These are phyloP conservation scores for Craspedostauros australis DNA, from an alignment of 108 stramenopile species.

Conservation along the genomic window DNA sequence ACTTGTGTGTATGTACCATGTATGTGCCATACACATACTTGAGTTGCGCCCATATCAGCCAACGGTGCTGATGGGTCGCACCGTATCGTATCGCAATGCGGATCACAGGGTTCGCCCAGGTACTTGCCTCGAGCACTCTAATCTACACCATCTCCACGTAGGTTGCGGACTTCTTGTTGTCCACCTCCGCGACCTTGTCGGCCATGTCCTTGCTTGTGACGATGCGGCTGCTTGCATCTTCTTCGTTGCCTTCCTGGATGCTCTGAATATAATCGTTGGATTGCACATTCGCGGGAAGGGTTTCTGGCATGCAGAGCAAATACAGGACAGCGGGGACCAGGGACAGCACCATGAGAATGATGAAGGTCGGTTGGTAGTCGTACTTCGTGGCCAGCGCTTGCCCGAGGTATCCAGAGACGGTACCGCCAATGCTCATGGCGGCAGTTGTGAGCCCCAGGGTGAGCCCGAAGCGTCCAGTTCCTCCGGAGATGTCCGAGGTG, in stretches of 20 bases:
- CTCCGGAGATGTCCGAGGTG: conserved; percentile 81
- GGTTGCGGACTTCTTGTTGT: too few relatives aligned
- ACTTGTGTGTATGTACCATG: too few relatives aligned
- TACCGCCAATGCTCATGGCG: conserved; percentile 89
- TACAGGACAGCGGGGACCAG: conserved; percentile 65
- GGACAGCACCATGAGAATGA: conserved; percentile 72
- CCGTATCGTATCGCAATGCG: too few relatives aligned
- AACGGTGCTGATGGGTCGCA: too few relatives aligned
- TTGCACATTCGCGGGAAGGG: conserved; percentile 27
- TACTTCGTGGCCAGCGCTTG: conserved; percentile 75
- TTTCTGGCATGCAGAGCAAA: conserved; percentile 79
- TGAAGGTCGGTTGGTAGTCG: conserved; percentile 69
- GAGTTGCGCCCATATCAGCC: too few relatives aligned
- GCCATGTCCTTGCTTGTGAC: too few relatives aligned
- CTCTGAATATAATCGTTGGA: conserved; percentile 8
- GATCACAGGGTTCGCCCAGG: too few relatives aligned
- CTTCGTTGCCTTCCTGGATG: conserved; percentile 22
- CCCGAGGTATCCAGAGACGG: conserved; percentile 82
- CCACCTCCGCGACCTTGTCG: too few relatives aligned
- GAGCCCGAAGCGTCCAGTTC: conserved; percentile 78
- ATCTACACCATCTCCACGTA: too few relatives aligned
- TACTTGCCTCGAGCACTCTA: too few relatives aligned
- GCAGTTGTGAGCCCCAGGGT: conserved; percentile 78
- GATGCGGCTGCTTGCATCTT: too few relatives aligned
- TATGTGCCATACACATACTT: too few relatives aligned